Conservation (phyloP, 495 filamentous ascomycete species). For the Daldinia caldariorum region DNA sequence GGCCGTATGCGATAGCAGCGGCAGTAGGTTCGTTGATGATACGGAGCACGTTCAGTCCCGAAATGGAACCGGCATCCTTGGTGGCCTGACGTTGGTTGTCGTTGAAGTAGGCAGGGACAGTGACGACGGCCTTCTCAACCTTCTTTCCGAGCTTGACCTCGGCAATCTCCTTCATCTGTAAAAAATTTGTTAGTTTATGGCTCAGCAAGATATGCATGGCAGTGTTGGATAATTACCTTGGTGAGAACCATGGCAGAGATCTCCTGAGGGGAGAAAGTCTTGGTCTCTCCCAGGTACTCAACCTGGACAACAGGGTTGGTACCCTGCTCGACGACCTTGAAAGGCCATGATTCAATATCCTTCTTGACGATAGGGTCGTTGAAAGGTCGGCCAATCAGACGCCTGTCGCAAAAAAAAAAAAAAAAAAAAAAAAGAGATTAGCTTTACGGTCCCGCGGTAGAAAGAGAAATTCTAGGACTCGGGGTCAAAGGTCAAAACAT, state of each 20-base stretch:
- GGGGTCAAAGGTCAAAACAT: slow-evolving; percentile 44
- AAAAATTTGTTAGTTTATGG: slow-evolving; percentile 23
- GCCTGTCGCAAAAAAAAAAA: slow-evolving; percentile 65
- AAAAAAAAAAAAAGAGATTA: no score
- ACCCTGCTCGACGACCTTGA: slow-evolving; percentile 92
- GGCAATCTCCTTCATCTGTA: slow-evolving; percentile 95
- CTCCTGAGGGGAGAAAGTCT: slow-evolving; percentile 97
- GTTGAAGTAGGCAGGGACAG: slow-evolving; percentile 99
- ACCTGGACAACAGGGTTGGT: slow-evolving; percentile 94
- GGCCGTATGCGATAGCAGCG: slow-evolving; percentile 96
- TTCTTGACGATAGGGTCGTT: slow-evolving; percentile 96
- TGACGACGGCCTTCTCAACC: slow-evolving; percentile 98
- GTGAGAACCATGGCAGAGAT: slow-evolving; percentile 94
- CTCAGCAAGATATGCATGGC: neutral
- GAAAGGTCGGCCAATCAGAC: slow-evolving; percentile 94
- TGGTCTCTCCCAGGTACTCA: slow-evolving; percentile 92
- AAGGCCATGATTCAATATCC: slow-evolving; percentile 97
- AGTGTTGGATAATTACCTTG: slow-evolving; percentile 68
- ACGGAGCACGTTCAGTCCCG: slow-evolving; percentile 97
- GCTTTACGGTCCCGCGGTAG: slow-evolving; percentile 9
- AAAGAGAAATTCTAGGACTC: neutral
- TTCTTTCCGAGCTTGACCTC: slow-evolving; percentile 96
- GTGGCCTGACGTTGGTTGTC: slow-evolving; percentile 99
- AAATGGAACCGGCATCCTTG: slow-evolving; percentile 98
- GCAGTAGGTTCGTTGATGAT: slow-evolving; percentile 99